A percentile compares a stretch with the other conserved stretches of the same genome.
phyloP scores from a whole-genome alignment of 2,329 filamentous ascomycete species.

The Helotiales sp. region DNA sequence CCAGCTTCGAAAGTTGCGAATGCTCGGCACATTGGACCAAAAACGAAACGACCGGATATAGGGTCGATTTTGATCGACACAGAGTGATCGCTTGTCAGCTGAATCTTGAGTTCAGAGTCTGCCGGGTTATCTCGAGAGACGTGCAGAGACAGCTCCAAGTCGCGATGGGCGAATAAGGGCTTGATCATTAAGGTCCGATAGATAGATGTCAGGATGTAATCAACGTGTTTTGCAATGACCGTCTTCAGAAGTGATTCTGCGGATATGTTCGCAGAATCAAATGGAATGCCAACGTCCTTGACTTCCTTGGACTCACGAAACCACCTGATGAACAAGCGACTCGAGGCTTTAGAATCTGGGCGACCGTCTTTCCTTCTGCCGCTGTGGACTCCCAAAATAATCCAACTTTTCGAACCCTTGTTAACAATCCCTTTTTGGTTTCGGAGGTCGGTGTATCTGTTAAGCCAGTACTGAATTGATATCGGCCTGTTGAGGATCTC shows the following conservation, averaged over 20 bases:
- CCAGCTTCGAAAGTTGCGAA: slow-evolving; percentile 64
- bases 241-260: slow-evolving; percentile 74
- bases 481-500: slow-evolving; percentile 82
- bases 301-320: slow-evolving; percentile 82
- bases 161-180: slow-evolving; percentile 64
- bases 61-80: slow-evolving; percentile 73
- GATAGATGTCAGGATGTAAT: slow-evolving; percentile 71
- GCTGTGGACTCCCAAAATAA: slow-evolving; percentile 82
- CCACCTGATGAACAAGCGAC: slow-evolving; percentile 73
- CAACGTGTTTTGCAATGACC: slow-evolving; percentile 77
- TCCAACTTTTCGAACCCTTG: slow-evolving; percentile 74
- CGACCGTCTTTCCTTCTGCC: slow-evolving; percentile 54
- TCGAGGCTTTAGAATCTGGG: slow-evolving; percentile 53
- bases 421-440: slow-evolving; percentile 50
- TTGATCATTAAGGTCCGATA: slow-evolving; percentile 63
- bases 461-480: slow-evolving; percentile 89
- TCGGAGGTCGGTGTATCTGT: slow-evolving; percentile 51
- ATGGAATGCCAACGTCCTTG: slow-evolving; percentile 65
- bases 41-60: slow-evolving; percentile 74
- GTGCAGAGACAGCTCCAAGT: slow-evolving; percentile 62
- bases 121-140: slow-evolving; percentile 66
- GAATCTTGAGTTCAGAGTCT: slow-evolving; percentile 70
- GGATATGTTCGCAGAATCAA: slow-evolving; percentile 72
- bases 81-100: slow-evolving; percentile 67
- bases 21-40: slow-evolving; percentile 67